A percentile compares a stretch with the other conserved stretches of the same genome.
Conservation (phyloP, 805 yeast species). For the Wickerhamomyces subpelliculosus region DNA sequence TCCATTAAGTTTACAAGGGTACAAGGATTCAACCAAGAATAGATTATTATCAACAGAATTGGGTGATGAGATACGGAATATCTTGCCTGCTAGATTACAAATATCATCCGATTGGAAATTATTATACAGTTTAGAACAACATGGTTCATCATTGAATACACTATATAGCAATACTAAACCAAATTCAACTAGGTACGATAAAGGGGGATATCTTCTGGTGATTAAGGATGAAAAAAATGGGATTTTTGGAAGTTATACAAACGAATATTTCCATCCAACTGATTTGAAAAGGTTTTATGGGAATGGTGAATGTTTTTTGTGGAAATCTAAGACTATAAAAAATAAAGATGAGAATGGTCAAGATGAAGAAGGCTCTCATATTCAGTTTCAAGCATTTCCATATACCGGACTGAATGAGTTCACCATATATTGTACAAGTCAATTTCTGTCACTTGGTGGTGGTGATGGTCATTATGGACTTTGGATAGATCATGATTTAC, state of each 20-base stretch:
- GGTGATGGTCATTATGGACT: slow-evolving; percentile 91
- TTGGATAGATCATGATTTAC: slow-evolving; percentile 73
- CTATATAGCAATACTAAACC: slow-evolving; percentile 55
- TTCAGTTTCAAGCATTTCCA: slow-evolving; percentile 70
- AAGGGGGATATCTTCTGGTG: slow-evolving; percentile 68
- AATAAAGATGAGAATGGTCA: slow-evolving; percentile 8
- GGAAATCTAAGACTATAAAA: slow-evolving; percentile 57
- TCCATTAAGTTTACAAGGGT: slow-evolving; percentile 55
- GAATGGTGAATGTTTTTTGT: slow-evolving; percentile 90
- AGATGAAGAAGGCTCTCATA: slow-evolving; percentile 1
- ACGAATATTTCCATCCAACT: slow-evolving; percentile 64
- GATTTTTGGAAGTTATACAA: slow-evolving; percentile 72
- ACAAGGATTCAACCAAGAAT: slow-evolving; percentile 48
- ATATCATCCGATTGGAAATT: slow-evolving; percentile 72
- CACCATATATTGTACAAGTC: slow-evolving; percentile 71
- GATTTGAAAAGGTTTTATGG: slow-evolving; percentile 78
- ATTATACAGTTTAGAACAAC: slow-evolving; percentile 81
- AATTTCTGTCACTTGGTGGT: slow-evolving; percentile 80
- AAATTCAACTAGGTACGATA: slow-evolving; percentile 28
- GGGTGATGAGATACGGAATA: slow-evolving; percentile 66
- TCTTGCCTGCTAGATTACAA: slow-evolving; percentile 76
- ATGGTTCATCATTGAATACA: slow-evolving; percentile 83
- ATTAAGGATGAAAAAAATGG: slow-evolving; percentile 59
- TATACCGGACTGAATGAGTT: slow-evolving; percentile 87
- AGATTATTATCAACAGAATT: slow-evolving; percentile 51